Evolutionary conservation across 176 grass and related monocot species (phyloP).

Genomic region (Paspalum notatum): DNA sequence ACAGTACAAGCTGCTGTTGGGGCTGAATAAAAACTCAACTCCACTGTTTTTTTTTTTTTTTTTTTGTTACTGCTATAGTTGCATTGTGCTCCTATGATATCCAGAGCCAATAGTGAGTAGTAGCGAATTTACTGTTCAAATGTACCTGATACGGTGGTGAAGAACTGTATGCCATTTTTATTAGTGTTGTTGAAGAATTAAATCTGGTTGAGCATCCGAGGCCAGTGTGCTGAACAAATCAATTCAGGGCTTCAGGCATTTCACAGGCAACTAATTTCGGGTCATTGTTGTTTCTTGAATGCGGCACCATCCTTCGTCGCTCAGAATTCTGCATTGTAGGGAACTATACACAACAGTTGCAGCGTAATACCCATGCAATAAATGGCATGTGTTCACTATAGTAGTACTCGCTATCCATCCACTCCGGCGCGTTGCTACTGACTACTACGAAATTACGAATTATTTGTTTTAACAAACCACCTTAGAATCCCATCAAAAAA

Average conservation of each 20-base stretch:
- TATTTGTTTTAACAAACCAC: neutral
- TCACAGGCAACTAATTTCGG: conserved; percentile 7
- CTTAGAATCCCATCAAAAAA: neutral
- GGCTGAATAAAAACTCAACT: neutral
- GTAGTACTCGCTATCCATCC: neutral
- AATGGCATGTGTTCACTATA: conserved; percentile 14
- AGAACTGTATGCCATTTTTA: neutral
- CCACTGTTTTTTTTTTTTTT: neutral
- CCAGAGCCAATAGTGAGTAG: neutral
- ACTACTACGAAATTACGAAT: neutral
- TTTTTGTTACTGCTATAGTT: neutral
- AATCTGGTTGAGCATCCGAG: conserved; percentile 24
- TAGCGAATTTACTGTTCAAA: neutral
- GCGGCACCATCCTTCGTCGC: neutral
- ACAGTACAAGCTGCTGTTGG: neutral
- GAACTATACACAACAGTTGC: conserved; percentile 3
- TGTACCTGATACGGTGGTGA: neutral
- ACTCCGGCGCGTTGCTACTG: conserved; percentile 6
- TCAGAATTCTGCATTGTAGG: neutral
- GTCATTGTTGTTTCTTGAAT: conserved; percentile 17
- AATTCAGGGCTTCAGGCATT: neutral
- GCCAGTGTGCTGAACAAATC: neutral
- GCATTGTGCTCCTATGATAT: neutral
- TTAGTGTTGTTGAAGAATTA: neutral
- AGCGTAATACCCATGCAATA: conserved; percentile 11